Evolutionary conservation across 129 eudicot genomes (phyloP).

Genomic region (Oenanthe sinensis): DNA sequence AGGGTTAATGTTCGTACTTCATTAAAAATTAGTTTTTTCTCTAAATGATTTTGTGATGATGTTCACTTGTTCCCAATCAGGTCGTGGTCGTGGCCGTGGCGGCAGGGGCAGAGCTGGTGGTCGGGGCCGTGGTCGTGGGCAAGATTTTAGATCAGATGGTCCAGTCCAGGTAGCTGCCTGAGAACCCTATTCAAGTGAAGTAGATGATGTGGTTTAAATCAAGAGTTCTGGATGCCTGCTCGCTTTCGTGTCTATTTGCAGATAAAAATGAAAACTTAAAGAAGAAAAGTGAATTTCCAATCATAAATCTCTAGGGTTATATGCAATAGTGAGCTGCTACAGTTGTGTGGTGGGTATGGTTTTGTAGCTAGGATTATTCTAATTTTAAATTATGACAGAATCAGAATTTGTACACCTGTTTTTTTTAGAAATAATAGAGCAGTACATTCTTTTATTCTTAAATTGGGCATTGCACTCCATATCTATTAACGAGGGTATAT

Average conservation of each 20-base stretch:
- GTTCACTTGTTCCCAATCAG: neutral
- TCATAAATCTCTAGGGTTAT: constrained; percentile 14
- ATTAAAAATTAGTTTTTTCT: neutral
- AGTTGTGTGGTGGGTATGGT: neutral
- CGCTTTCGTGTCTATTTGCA: constrained; percentile 8
- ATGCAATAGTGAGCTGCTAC: constrained; percentile 15
- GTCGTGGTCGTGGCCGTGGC: constrained; percentile 16
- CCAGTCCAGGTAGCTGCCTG: constrained; percentile 25
- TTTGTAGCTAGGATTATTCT: constrained; percentile 10
- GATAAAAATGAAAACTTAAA: constrained; percentile 1
- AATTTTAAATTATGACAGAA: neutral
- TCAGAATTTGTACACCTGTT: constrained; percentile 5
- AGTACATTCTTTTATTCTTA: constrained; percentile 18
- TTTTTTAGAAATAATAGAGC: constrained; percentile 14
- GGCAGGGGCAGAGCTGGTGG: constrained; percentile 17
- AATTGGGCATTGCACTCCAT: neutral
- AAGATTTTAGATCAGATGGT: constrained; percentile 26
- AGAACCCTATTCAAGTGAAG: constrained; percentile 13
- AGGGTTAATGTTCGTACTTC: neutral
- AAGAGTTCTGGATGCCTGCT: constrained; percentile 15
- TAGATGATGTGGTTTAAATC: constrained; percentile 4
- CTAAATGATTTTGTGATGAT: neutral
- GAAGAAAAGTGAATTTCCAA: constrained; percentile 1
- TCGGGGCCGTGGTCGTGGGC: constrained; percentile 26
- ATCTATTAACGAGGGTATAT: neutral